Evolutionary conservation across 306 rosid genomes (phyloP).

Genomic region (Datisca glomerata): DNA sequence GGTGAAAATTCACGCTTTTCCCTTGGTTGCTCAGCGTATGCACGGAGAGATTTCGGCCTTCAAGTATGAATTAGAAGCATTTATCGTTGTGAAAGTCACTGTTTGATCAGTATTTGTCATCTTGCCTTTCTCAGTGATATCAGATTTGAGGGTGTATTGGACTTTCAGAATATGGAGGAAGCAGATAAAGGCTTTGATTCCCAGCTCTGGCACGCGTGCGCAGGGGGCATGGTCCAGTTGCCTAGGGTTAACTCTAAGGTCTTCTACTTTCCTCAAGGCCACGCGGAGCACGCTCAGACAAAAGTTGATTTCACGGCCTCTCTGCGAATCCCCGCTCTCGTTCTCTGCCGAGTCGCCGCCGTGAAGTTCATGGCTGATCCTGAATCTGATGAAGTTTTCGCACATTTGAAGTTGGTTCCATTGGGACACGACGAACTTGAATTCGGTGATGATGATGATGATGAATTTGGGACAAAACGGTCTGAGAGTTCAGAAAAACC

Average conservation of each 20-base stretch:
- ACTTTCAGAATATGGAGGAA: too few species aligned
- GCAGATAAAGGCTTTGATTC: constrained; percentile 64
- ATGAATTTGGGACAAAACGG: constrained; percentile 12
- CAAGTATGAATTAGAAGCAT: too few species aligned
- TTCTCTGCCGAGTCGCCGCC: constrained; percentile 56
- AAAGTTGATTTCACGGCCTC: constrained; percentile 39
- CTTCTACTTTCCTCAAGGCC: constrained; percentile 93
- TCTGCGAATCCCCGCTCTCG: constrained; percentile 43
- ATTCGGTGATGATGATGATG: constrained; percentile 29
- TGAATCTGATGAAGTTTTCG: constrained; percentile 79
- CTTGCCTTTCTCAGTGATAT: too few species aligned
- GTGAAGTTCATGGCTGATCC: constrained; percentile 77
- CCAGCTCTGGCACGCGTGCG: constrained; percentile 97
- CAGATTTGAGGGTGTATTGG: too few species aligned
- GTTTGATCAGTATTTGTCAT: too few species aligned
- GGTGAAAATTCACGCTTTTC: too few species aligned
- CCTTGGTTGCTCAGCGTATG: too few species aligned
- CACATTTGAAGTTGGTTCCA: constrained; percentile 42
- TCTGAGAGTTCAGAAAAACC: constrained; percentile 58
- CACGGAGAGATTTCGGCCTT: too few species aligned
- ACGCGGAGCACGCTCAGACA: constrained; percentile 83
- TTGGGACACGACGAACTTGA: constrained; percentile 29
- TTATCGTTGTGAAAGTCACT: too few species aligned
- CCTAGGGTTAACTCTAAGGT: constrained; percentile 74
- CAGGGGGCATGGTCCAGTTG: constrained; percentile 94